Conservation (phyloP, 2,329 filamentous ascomycete genomes). For the Lithohypha guttulata region DNA sequence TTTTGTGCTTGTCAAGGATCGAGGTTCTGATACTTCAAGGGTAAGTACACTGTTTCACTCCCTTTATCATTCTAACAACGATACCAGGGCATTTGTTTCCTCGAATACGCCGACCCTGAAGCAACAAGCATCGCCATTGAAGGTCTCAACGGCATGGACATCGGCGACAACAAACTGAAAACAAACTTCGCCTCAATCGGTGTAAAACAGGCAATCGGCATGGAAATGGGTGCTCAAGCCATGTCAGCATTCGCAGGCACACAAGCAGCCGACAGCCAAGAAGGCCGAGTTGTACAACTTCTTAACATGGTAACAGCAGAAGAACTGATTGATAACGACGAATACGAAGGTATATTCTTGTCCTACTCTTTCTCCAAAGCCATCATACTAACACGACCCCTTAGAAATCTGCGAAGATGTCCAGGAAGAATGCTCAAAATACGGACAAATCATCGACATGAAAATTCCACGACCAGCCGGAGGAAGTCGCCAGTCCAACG, state of each 20-base stretch:
- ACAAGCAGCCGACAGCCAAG: slow-evolving; percentile 64
- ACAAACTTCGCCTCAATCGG: slow-evolving; percentile 85
- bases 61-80: slow-evolving; percentile 16
- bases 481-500: slow-evolving; percentile 70
- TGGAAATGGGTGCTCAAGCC: slow-evolving; percentile 92
- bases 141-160: slow-evolving; percentile 82
- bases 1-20: slow-evolving; percentile 82
- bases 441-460: slow-evolving; percentile 70
- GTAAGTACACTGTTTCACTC: slow-evolving; percentile 43
- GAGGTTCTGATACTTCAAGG: slow-evolving; percentile 70
- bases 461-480: slow-evolving; percentile 85
- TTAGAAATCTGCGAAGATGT: slow-evolving; percentile 95
- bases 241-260: slow-evolving; percentile 97
- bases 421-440: slow-evolving; percentile 84
- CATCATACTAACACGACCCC: slow-evolving; percentile 27
- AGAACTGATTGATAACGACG: slow-evolving; percentile 84
- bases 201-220: slow-evolving; percentile 78
- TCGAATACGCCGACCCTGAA: slow-evolving; percentile 72
- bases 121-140: slow-evolving; percentile 77
- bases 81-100: slow-evolving; percentile 82
- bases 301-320: slow-evolving; percentile 98
- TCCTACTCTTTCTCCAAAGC: slow-evolving; percentile 7
- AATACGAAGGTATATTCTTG: slow-evolving; percentile 68
- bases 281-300: slow-evolving; percentile 75
- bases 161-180: slow-evolving; percentile 76